A percentile compares a stretch with the other conserved stretches of the same genome.
Conservation (phyloP, 352 stramenopile species). For the Elongisporangium anandrum region DNA sequence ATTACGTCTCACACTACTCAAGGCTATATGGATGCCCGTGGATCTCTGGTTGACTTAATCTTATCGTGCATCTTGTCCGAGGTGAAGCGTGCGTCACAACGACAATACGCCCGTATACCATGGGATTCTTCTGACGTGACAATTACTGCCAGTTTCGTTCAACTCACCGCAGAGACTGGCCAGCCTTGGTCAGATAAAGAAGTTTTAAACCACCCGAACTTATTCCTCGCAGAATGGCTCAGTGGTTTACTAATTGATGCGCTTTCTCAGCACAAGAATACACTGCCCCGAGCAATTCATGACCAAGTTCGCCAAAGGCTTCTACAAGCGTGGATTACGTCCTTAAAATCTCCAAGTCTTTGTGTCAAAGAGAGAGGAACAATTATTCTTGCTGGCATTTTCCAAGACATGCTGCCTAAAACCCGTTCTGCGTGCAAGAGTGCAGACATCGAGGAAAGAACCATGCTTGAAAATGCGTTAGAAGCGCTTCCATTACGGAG, state of each 20-base stretch:
- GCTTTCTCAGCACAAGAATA: slow-evolving; percentile 35
- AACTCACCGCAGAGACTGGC: slow-evolving; percentile 61
- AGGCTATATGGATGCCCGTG: slow-evolving; percentile 6
- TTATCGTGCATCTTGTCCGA: slow-evolving; percentile 55
- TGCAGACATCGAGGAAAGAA: slow-evolving; percentile 13
- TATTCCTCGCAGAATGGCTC: slow-evolving; percentile 85
- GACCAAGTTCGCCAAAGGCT: slow-evolving; percentile 61
- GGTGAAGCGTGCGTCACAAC: slow-evolving; percentile 62
- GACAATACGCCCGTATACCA: slow-evolving; percentile 75
- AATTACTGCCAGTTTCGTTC: slow-evolving; percentile 66
- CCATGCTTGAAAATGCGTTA: slow-evolving; percentile 32
- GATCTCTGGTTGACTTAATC: slow-evolving; percentile 48
- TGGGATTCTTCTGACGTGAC: slow-evolving; percentile 75
- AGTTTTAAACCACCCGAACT: slow-evolving; percentile 77
- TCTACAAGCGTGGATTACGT: slow-evolving; percentile 75
- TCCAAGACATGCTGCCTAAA: slow-evolving; percentile 78
- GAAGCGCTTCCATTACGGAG: slow-evolving; percentile 56
- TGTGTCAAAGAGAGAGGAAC: slow-evolving; percentile 86
- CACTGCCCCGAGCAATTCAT: slow-evolving; percentile 30
- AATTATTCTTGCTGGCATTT: slow-evolving; percentile 63
- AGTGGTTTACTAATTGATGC: slow-evolving; percentile 70
- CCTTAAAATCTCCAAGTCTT: slow-evolving; percentile 80
- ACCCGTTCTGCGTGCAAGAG: slow-evolving; percentile 8
- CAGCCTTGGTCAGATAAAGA: slow-evolving; percentile 81
- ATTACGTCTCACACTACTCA: slow-evolving; percentile 6